These are phyloP conservation scores for Juncus effusus DNA, from an alignment of 176 grass and related monocot species.

Conservation along the genomic window DNA sequence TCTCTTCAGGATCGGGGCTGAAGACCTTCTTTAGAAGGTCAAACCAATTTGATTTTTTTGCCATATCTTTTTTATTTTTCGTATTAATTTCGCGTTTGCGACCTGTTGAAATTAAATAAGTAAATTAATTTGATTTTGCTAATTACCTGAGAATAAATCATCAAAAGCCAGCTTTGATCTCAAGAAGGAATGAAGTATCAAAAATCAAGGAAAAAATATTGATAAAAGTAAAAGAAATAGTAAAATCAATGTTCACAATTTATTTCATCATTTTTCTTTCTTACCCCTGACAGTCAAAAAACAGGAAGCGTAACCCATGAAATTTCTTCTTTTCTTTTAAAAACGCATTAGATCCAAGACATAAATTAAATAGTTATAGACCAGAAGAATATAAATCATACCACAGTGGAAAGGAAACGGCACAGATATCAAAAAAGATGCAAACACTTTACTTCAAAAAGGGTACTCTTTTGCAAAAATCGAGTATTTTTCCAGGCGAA, in stretches of 20 bases:
- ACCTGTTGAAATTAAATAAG: slow-evolving; percentile 1
- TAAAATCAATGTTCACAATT: background rate
- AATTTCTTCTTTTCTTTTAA: background rate
- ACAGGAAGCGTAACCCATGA: background rate
- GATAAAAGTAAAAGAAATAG: background rate
- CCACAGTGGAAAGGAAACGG: background rate
- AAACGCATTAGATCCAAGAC: slow-evolving; percentile 17
- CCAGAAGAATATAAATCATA: background rate
- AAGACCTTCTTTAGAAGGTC: slow-evolving; percentile 68
- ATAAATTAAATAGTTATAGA: no score
- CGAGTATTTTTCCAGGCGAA: slow-evolving; percentile 8
- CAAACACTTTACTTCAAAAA: slow-evolving; percentile 9
- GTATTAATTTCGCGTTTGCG: slow-evolving; percentile 1
- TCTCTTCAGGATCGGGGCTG: slow-evolving; percentile 45
- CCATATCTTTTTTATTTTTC: slow-evolving; percentile 37
- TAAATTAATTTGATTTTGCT: slow-evolving; percentile 7
- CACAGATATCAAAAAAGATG: slow-evolving; percentile 18
- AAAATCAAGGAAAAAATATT: background rate
- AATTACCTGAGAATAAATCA: background rate
- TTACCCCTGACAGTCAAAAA: slow-evolving; percentile 1
- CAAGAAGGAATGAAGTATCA: background rate
- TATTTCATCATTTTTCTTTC: background rate
- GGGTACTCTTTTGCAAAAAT: slow-evolving; percentile 17
- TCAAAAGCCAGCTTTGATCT: background rate
- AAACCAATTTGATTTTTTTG: slow-evolving; percentile 77